A percentile compares a stretch with the other conserved stretches of the same genome.
These are phyloP conservation scores for Orbilia javanica DNA, from an alignment of 2,329 filamentous ascomycete species.

Conservation along the genomic window DNA sequence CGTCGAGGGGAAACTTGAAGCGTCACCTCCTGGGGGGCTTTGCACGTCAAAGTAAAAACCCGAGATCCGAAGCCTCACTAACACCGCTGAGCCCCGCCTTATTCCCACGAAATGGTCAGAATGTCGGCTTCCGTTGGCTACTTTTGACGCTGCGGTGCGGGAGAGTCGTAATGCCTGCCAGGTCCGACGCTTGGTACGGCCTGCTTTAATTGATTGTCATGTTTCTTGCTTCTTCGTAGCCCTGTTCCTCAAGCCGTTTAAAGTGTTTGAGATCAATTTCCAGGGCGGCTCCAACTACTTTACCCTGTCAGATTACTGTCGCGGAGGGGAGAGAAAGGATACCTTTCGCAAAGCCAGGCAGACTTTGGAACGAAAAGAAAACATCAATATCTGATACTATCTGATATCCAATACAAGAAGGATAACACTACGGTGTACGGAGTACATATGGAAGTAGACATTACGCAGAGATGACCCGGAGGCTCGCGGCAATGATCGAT, in stretches of 20 bases:
- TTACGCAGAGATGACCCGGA: conserved; percentile 45
- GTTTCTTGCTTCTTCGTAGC: conserved; percentile 43
- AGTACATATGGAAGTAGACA: not conserved
- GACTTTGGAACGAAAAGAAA: conserved; percentile 20
- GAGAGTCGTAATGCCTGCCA: conserved; percentile 55
- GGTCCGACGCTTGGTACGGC: conserved; percentile 34
- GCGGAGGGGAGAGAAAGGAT: not conserved
- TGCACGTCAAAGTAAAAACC: conserved; percentile 21
- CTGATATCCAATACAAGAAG: conserved; percentile 16
- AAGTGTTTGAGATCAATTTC: conserved; percentile 45
- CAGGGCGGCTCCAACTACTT: conserved; percentile 15
- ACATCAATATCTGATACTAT: conserved; percentile 12
- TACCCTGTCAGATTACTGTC: conserved; percentile 24
- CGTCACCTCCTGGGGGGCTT: conserved; percentile 29
- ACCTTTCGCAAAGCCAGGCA: conserved; percentile 8
- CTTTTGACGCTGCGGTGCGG: conserved; percentile 55
- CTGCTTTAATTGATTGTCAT: conserved; percentile 36
- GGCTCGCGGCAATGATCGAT: conserved; percentile 53
- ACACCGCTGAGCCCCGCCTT: conserved; percentile 36
- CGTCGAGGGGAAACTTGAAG: conserved; percentile 40
- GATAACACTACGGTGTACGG: not conserved
- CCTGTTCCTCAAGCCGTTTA: conserved; percentile 36
- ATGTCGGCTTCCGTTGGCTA: conserved; percentile 30
- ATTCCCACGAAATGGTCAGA: conserved; percentile 22
- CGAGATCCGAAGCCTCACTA: conserved; percentile 28